Evolutionary conservation across 1,284 basidiomycete species (phyloP).

Genomic region (Sanghuangporus weigelae): DNA sequence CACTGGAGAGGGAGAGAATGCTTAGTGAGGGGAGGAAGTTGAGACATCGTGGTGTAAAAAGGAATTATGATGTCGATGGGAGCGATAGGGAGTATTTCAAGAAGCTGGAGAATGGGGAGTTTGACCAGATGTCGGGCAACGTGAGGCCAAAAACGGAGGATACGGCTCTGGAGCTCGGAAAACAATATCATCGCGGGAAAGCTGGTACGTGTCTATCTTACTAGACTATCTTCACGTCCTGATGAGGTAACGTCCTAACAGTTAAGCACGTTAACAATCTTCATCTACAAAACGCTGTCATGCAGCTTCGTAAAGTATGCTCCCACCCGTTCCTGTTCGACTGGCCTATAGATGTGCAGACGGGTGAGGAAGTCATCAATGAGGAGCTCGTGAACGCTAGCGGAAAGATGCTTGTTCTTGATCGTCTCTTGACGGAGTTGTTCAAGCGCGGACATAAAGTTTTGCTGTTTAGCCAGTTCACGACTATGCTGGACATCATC

Average conservation of each 20-base stretch:
- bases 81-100: conserved; percentile 69
- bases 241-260: conserved; percentile 26
- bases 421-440: conserved; percentile 83
- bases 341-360: conserved; percentile 72
- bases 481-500: conserved; percentile 93
- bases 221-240: background rate
- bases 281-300: conserved; percentile 88
- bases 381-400: conserved; percentile 80
- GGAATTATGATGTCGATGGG: conserved; percentile 47
- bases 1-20: conserved; percentile 27
- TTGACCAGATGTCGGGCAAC: conserved; percentile 19
- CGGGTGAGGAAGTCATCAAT: conserved; percentile 56
- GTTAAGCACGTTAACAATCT: conserved; percentile 86
- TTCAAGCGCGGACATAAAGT: conserved; percentile 86
- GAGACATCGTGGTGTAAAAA: conserved; percentile 32
- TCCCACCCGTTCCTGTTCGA: conserved; percentile 93
- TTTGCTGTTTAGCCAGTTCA: conserved; percentile 92
- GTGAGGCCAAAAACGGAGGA: background rate
- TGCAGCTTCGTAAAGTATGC: conserved; percentile 94
- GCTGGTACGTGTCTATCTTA: conserved; percentile 44
- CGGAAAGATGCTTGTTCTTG: conserved; percentile 96
- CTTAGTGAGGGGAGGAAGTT: conserved; percentile 25
- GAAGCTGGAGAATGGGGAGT: conserved; percentile 46
- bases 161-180: conserved; percentile 17
- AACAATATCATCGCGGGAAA: conserved; percentile 52